Conservation (phyloP, 83 land plant genomes). For the Larix sibirica region DNA sequence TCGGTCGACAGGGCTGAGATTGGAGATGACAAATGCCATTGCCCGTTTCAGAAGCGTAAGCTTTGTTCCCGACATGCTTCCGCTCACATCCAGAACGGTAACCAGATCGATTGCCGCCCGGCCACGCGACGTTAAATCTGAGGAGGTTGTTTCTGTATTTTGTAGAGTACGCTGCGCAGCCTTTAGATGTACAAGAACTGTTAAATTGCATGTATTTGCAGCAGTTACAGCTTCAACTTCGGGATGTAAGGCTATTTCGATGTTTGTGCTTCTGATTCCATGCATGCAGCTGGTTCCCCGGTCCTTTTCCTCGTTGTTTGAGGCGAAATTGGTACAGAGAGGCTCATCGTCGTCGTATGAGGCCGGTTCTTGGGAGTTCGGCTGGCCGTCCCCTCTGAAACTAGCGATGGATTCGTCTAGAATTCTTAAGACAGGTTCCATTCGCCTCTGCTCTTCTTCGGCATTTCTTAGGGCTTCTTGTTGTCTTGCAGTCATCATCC, state of each 20-base stretch:
- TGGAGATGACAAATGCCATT: slow-evolving; percentile 66
- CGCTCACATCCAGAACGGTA: slow-evolving; percentile 82
- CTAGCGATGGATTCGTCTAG: slow-evolving; percentile 8
- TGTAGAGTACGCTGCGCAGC: neutral
- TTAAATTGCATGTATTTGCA: neutral
- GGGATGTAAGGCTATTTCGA: neutral
- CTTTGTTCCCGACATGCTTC: slow-evolving; percentile 62
- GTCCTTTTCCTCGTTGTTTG: neutral
- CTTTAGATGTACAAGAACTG: neutral
- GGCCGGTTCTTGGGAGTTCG: neutral
- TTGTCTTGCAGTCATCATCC: neutral
- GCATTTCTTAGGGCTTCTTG: slow-evolving; percentile 6
- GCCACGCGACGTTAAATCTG: no score
- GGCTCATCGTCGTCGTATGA: slow-evolving; percentile 42
- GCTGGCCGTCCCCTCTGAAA: slow-evolving; percentile 14
- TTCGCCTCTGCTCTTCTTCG: slow-evolving; percentile 14
- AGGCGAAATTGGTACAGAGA: no score
- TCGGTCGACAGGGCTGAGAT: slow-evolving; percentile 74
- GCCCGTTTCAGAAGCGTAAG: slow-evolving; percentile 66
- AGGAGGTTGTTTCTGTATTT: neutral
- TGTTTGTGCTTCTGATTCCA: neutral
- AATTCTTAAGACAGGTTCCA: slow-evolving; percentile 17
- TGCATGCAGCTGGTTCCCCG: neutral
- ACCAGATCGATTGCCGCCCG: slow-evolving; percentile 86
- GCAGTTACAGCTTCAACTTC: neutral